Conservation (phyloP, 257 asterid genomes). For the Ophiorrhiza pumila region DNA sequence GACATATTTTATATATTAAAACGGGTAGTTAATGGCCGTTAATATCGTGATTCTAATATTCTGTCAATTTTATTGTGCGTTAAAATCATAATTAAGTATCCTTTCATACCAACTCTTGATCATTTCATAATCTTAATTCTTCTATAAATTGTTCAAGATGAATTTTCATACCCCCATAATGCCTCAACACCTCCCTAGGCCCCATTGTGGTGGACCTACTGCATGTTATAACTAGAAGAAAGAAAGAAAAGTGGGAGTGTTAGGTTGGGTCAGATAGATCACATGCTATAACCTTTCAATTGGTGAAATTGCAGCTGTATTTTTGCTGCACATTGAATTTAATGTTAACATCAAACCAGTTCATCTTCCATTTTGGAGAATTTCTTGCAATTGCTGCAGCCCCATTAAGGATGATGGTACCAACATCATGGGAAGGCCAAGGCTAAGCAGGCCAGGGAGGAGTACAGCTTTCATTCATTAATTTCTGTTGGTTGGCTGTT, state of each 20-base stretch:
- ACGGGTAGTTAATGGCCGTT: no score
- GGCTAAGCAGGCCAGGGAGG: conserved; percentile 4
- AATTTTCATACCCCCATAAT: neutral
- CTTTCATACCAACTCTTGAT: no score
- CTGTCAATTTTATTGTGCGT: no score
- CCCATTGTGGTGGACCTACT: neutral
- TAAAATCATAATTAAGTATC: no score
- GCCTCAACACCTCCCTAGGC: neutral
- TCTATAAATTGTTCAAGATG: neutral
- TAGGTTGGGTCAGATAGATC: conserved; percentile 13
- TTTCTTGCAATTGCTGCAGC: neutral
- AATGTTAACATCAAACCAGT: neutral
- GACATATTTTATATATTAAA: no score
- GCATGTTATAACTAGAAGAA: neutral
- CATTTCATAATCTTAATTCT: neutral
- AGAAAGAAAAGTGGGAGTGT: neutral
- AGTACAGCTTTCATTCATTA: neutral
- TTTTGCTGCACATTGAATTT: conserved; percentile 8
- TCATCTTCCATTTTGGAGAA: conserved; percentile 8
- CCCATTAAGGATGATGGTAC: conserved; percentile 8
- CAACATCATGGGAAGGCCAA: conserved; percentile 7
- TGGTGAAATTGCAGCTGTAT: conserved; percentile 21
- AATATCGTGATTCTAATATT: no score
- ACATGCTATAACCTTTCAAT: conserved; percentile 21
- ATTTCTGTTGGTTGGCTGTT: conserved; percentile 14